Conservation (phyloP, 2,329 filamentous ascomycete genomes). For the Fusarium palustre region DNA sequence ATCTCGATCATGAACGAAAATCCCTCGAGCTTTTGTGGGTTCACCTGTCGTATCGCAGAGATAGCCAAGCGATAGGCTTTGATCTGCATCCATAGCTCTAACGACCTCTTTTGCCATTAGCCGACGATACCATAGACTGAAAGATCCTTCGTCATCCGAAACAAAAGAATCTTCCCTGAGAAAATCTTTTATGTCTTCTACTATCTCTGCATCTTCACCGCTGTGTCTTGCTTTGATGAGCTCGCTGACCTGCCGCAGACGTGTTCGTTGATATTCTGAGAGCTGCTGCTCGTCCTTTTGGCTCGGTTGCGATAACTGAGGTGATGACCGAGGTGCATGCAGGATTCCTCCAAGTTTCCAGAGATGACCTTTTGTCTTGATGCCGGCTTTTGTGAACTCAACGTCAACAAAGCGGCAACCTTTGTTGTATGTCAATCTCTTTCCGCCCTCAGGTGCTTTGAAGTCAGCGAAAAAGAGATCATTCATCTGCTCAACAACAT, state of each 20-base stretch:
- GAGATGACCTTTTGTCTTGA: constrained; percentile 42
- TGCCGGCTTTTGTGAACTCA: constrained; percentile 24
- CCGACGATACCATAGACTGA: constrained; percentile 31
- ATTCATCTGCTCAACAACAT: constrained; percentile 25
- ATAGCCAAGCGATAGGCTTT: constrained; percentile 27
- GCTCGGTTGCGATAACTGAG: constrained; percentile 16
- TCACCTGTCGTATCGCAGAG: constrained; percentile 14
- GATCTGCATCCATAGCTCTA: constrained; percentile 32
- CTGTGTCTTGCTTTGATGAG: constrained; percentile 9
- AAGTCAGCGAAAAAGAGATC: constrained; percentile 39
- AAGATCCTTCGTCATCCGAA: constrained; percentile 11
- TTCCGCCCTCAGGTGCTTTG: constrained; percentile 19
- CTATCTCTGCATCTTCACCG: background rate
- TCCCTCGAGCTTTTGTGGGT: constrained; percentile 13
- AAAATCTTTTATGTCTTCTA: constrained; percentile 5
- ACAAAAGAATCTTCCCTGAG: constrained; percentile 23
- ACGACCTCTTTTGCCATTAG: constrained; percentile 36
- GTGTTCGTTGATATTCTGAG: constrained; percentile 22
- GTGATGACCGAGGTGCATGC: constrained; percentile 24
- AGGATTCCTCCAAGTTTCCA: constrained; percentile 43
- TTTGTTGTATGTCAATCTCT: constrained; percentile 44
- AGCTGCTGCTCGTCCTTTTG: constrained; percentile 24
- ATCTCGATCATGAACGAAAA: constrained; percentile 19
- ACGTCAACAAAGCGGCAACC: constrained; percentile 44
- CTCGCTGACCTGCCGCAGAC: constrained; percentile 29